Conservation (phyloP, 345 rosid genomes). For the Citrus trifoliata region DNA sequence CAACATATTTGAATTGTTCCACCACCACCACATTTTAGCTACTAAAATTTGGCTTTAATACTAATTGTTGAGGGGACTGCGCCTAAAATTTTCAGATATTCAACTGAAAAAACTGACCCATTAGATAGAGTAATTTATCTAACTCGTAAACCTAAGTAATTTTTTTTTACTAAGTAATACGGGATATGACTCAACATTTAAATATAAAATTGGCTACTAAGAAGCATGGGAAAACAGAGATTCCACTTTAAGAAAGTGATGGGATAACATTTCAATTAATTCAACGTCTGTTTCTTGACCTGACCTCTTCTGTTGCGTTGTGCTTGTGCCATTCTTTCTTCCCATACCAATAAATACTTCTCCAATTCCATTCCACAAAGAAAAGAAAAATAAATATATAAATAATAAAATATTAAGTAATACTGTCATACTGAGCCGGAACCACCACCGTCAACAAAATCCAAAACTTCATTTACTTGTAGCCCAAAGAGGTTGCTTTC, state of each 20-base stretch:
- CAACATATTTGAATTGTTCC: too few relatives aligned
- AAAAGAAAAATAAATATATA: too few relatives aligned
- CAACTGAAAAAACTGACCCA: accelerated
- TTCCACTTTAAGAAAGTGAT: constrained; percentile 66
- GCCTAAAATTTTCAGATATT: too few relatives aligned
- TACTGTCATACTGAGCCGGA: not conserved
- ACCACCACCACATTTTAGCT: too few relatives aligned
- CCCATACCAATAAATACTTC: constrained; percentile 23
- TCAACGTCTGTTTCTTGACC: constrained; percentile 39
- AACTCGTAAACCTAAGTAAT: too few relatives aligned
- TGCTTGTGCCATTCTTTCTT: constrained; percentile 38
- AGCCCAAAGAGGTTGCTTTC: constrained; percentile 31
- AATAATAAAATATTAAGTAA: too few relatives aligned
- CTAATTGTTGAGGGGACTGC: accelerated
- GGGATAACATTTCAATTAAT: constrained; percentile 44
- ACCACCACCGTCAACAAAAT: constrained; percentile 22
- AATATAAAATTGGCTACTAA: constrained; percentile 29
- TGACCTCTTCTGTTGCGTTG: constrained; percentile 18
- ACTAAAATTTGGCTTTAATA: too few relatives aligned
- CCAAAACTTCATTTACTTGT: constrained; percentile 27
- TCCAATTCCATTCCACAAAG: constrained; percentile 13
- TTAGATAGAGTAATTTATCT: too few relatives aligned
- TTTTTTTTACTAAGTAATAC: too few relatives aligned
- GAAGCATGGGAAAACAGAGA: constrained; percentile 79
- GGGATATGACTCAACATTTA: not conserved